These are phyloP conservation scores for Euphorbia tirucalli DNA, from an alignment of 345 rosid species.

Conservation along the genomic window DNA sequence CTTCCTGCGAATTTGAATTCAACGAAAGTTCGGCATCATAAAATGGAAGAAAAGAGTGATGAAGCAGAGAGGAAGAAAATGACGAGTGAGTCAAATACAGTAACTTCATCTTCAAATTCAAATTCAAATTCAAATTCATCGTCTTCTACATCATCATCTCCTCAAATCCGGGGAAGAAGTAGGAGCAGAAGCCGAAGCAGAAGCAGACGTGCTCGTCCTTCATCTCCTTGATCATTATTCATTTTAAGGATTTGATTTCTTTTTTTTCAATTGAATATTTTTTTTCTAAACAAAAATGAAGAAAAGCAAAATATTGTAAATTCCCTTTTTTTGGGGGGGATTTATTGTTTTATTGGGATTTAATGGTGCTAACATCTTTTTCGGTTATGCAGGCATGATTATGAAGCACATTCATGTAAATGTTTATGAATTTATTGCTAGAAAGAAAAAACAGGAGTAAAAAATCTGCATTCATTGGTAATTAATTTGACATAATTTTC, in stretches of 20 bases:
- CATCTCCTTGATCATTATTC: constrained; percentile 29
- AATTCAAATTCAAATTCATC: too few species aligned
- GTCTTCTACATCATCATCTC: constrained; percentile 63
- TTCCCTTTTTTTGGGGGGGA: not conserved
- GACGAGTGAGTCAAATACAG: constrained; percentile 43
- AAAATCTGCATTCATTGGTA: too few species aligned
- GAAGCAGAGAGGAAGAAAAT: constrained; percentile 68
- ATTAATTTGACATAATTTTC: not conserved
- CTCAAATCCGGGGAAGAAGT: constrained; percentile 70
- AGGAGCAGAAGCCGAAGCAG: constrained; percentile 39
- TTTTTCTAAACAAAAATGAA: constrained; percentile 3
- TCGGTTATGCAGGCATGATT: too few species aligned
- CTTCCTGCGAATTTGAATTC: constrained; percentile 78
- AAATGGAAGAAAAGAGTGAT: constrained; percentile 53
- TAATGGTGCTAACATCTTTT: too few species aligned
- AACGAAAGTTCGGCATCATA: constrained; percentile 53
- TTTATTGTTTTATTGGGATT: not conserved
- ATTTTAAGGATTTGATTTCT: not conserved
- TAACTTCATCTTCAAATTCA: too few species aligned
- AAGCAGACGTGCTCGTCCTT: constrained; percentile 45
- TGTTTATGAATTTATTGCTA: not conserved
- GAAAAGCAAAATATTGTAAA: not conserved
- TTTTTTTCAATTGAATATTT: constrained; percentile 5
- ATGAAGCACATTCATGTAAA: constrained; percentile 24
- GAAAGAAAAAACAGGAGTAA: too few species aligned